These are phyloP conservation scores for Capillidium heterosporum DNA, from an alignment of 371 early-diverging fungal genomes.

Conservation along the genomic window DNA sequence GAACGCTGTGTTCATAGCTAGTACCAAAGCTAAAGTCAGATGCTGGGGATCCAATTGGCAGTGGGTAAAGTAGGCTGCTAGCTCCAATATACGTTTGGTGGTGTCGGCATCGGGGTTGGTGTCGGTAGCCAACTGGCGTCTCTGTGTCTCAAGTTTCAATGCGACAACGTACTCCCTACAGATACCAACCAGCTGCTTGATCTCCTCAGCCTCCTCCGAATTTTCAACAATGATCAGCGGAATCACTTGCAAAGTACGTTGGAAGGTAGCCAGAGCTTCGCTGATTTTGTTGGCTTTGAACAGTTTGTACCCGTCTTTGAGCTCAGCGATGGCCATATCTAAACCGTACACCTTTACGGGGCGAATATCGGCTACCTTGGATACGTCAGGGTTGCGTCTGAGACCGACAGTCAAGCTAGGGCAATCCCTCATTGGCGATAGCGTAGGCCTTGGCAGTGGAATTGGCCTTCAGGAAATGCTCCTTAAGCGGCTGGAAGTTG, in stretches of 20 bases:
- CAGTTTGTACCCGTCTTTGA: slow-evolving; percentile 61
- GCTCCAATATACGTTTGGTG: slow-evolving; percentile 55
- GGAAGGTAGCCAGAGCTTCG: slow-evolving; percentile 56
- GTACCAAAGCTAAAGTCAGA: slow-evolving; percentile 55
- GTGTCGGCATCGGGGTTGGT: slow-evolving; percentile 14
- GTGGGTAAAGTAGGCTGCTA: slow-evolving; percentile 88
- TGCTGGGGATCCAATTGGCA: slow-evolving; percentile 77
- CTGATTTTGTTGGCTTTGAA: slow-evolving; percentile 57
- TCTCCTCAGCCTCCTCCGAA: slow-evolving; percentile 41
- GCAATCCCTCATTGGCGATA: slow-evolving; percentile 33
- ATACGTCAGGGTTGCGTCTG: slow-evolving; percentile 37
- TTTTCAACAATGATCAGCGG: slow-evolving; percentile 41
- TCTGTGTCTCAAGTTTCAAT: slow-evolving; percentile 56
- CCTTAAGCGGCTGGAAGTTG: slow-evolving; percentile 78
- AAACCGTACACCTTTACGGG: slow-evolving; percentile 34
- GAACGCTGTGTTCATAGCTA: slow-evolving; percentile 65
- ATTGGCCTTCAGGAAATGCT: slow-evolving; percentile 61
- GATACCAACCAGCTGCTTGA: slow-evolving; percentile 50
- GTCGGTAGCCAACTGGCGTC: slow-evolving; percentile 32
- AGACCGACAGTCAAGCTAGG: slow-evolving; percentile 36
- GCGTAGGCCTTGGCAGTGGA: slow-evolving; percentile 51
- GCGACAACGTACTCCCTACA: slow-evolving; percentile 85
- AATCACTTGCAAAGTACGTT: slow-evolving; percentile 46
- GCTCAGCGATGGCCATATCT: slow-evolving; percentile 22
- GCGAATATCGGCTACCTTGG: slow-evolving; percentile 26